These are phyloP conservation scores for Alternaria gaisen DNA, from an alignment of 2,329 filamentous ascomycete species.

Conservation along the genomic window DNA sequence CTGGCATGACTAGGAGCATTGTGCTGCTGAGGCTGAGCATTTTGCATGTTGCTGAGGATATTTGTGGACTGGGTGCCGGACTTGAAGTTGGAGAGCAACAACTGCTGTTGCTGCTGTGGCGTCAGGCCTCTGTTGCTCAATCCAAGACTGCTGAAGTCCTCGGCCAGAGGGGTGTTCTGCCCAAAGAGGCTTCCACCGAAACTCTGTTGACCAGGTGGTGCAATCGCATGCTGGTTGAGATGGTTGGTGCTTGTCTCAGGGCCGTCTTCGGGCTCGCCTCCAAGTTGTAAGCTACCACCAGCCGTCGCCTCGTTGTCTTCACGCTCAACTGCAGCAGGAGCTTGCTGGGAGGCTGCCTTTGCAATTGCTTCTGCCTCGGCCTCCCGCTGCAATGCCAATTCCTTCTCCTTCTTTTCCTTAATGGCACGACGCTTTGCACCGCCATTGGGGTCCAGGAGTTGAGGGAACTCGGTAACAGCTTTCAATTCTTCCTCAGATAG, in stretches of 20 bases:
- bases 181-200: slow-evolving; percentile 52
- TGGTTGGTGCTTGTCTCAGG: slow-evolving; percentile 66
- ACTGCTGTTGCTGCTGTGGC: slow-evolving; percentile 75
- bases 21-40: slow-evolving; percentile 59
- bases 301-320: slow-evolving; percentile 76
- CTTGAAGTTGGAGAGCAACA: slow-evolving; percentile 71
- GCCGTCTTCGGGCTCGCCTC: slow-evolving; percentile 89
- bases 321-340: slow-evolving; percentile 50
- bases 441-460: slow-evolving; percentile 82
- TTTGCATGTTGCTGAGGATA: slow-evolving; percentile 57
- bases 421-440: slow-evolving; percentile 82
- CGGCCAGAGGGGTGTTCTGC: slow-evolving; percentile 43
- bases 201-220: slow-evolving; percentile 78
- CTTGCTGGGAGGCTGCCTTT: slow-evolving; percentile 57
- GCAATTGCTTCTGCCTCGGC: slow-evolving; percentile 59
- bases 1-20: slow-evolving; percentile 75
- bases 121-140: slow-evolving; percentile 78
- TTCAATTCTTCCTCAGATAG: slow-evolving; percentile 59
- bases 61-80: slow-evolving; percentile 61
- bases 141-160: slow-evolving; percentile 51
- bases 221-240: slow-evolving; percentile 72
- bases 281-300: slow-evolving; percentile 83
- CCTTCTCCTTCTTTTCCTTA: slow-evolving; percentile 73
- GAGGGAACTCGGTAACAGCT: slow-evolving; percentile 69
- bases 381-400: slow-evolving; percentile 58